Evolutionary conservation across 495 filamentous ascomycete species (phyloP).

Genomic region (Tetracladium setigerum): DNA sequence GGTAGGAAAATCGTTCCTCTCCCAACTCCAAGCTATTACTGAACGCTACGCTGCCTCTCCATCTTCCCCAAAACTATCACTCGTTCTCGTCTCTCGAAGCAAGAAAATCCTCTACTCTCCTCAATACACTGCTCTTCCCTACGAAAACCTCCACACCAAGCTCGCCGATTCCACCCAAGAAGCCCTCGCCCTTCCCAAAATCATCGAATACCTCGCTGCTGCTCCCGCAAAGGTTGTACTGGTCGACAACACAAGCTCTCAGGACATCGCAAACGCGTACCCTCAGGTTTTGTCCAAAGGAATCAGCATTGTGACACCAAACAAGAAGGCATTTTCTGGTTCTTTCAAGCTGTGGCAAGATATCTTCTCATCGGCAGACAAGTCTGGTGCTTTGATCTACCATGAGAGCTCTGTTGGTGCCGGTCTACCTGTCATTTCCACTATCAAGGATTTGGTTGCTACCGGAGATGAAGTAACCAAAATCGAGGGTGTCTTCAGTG

Average conservation of each 20-base stretch:
- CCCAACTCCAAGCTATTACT: conserved; percentile 57
- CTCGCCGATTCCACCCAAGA: conserved; percentile 49
- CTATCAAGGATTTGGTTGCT: conserved; percentile 77
- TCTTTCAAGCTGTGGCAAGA: conserved; percentile 68
- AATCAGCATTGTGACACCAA: conserved; percentile 87
- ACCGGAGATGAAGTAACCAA: conserved; percentile 82
- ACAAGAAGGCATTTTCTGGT: conserved; percentile 93
- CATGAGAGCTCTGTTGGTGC: conserved; percentile 93
- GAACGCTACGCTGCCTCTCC: conserved; percentile 45
- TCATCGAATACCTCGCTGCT: conserved; percentile 60
- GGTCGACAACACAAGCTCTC: conserved; percentile 90
- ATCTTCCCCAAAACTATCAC: conserved; percentile 50
- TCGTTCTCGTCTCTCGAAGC: conserved; percentile 75
- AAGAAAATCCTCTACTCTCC: conserved; percentile 63
- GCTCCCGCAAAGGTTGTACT: conserved; percentile 69
- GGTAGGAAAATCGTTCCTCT: conserved; percentile 85
- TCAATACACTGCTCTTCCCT: conserved; percentile 50
- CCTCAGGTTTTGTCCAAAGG: conserved; percentile 68
- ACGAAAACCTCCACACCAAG: conserved; percentile 44
- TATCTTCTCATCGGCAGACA: conserved; percentile 61
- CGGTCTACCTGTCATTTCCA: conserved; percentile 84
- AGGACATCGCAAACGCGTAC: conserved; percentile 69
- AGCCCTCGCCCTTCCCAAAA: conserved; percentile 52
- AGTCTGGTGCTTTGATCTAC: conserved; percentile 68
- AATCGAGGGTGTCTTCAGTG: conserved; percentile 95